phyloP scores from a whole-genome alignment of 352 stramenopile species.

The Globisporangium middletonii region DNA sequence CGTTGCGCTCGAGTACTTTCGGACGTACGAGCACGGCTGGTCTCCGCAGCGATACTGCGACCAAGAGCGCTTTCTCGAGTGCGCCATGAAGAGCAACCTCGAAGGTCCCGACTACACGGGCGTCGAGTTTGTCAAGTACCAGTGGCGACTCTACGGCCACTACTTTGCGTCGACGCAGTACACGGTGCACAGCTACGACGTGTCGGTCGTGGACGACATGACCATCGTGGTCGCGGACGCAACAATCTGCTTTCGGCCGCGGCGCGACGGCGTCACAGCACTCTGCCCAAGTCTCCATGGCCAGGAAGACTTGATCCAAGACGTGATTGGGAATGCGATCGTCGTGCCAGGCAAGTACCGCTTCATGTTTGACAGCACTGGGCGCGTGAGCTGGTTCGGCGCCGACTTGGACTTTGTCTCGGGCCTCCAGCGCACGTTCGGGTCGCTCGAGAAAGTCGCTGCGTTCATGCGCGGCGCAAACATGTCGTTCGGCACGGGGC shows the following conservation, averaged over 20 bases:
- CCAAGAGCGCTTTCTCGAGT: constrained; percentile 49
- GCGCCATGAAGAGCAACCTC: constrained; percentile 37
- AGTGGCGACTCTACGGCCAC: constrained; percentile 45
- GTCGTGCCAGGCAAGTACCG: constrained; percentile 34
- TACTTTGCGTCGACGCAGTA: constrained; percentile 39
- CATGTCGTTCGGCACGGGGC: constrained; percentile 47
- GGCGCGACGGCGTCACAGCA: constrained; percentile 28
- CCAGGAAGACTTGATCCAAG: constrained; percentile 43
- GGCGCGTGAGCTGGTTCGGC: constrained; percentile 45
- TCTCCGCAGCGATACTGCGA: constrained; percentile 11
- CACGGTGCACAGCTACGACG: constrained; percentile 21
- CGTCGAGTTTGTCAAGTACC: constrained; percentile 36
- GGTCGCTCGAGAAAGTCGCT: constrained; percentile 35
- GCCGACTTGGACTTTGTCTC: constrained; percentile 54
- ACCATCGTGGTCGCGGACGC: constrained; percentile 44
- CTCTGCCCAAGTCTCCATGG: constrained; percentile 37
- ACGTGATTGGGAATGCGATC: constrained; percentile 34
- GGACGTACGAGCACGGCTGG: constrained; percentile 44
- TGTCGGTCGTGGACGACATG: constrained; percentile 26
- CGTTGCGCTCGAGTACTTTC: constrained; percentile 47
- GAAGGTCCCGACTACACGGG: constrained; percentile 46
- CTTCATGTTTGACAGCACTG: constrained; percentile 45
- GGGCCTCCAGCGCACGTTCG: constrained; percentile 34
- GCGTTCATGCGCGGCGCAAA: constrained; percentile 34
- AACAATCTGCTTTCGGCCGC: constrained; percentile 30